Conservation (phyloP, 169 alveolate genomes). For the Eimeria sp. region DNA sequence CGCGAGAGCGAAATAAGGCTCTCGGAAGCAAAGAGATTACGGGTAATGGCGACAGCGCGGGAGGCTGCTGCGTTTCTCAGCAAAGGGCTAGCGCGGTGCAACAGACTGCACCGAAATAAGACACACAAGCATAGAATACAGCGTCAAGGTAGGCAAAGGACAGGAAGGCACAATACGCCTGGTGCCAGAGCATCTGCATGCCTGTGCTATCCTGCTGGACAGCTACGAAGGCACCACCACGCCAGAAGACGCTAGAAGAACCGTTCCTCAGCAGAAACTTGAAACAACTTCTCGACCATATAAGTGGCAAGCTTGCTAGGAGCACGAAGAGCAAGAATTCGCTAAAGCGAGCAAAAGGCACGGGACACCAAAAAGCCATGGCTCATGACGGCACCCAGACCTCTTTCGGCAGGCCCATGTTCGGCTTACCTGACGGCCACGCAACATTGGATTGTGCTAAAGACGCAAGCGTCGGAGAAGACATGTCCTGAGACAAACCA, state of each 20-base stretch:
- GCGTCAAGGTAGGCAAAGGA: background rate
- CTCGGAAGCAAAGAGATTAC: slow-evolving; percentile 44
- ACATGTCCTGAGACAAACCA: slow-evolving; percentile 46
- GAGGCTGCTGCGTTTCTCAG: slow-evolving; percentile 64
- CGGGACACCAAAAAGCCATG: background rate
- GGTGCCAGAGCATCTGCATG: background rate
- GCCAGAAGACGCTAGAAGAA: background rate
- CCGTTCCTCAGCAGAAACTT: background rate
- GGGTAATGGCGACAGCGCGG: slow-evolving; percentile 56
- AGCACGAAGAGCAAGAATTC: background rate
- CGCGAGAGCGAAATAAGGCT: slow-evolving; percentile 4
- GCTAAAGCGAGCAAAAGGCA: background rate
- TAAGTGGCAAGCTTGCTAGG: background rate
- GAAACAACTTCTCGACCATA: no score
- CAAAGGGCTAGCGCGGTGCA: slow-evolving; percentile 61
- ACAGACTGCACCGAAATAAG: slow-evolving; percentile 15
- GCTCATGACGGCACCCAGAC: background rate
- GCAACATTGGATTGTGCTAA: slow-evolving; percentile 68
- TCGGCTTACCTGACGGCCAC: slow-evolving; percentile 71
- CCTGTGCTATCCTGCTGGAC: background rate
- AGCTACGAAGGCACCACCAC: background rate
- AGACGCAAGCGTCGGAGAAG: slow-evolving; percentile 72
- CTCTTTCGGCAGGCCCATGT: background rate
- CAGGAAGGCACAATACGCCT: background rate
- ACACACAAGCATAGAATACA: background rate